Evolutionary conservation across 2,329 filamentous ascomycete genomes (phyloP), one percentile per base, ranked within the genome.

Genomic region (Aspergillus calidoustus): DNA sequence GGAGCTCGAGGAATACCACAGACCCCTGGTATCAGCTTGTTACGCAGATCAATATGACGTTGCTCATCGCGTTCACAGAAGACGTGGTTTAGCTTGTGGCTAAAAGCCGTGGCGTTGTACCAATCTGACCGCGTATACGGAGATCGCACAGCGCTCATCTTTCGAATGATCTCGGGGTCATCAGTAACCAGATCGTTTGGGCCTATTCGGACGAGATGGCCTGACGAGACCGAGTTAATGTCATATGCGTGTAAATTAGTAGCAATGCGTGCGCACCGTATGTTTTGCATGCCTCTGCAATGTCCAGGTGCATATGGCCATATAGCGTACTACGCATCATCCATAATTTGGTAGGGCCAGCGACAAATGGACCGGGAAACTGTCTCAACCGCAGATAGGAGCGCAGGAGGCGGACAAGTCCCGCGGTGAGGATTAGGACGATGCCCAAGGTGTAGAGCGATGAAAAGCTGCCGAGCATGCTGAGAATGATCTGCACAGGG

Each of bases 31-130:
- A 52, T 22, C 8, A 52, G 50, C 22, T 38, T 34, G 34, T 52
- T 52, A 19, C 50, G 28, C 31, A 52, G 19, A 9, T 52, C 31
- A 13, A 52, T 23, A 41, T 52, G 50, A 7, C 50, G 50, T 30
- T 52, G 30, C 4, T 52, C 50, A 17, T 52, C 31, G 30, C 50
- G 50, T 17, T 52, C 50, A 30, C 50, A 52, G n/a, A 56, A 48
- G 28, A 56, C 30, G 17, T 48, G 43, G 44, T 56, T 47, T 19
- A 47, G 28, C n/a, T 48, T 38, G 28, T 46, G 43, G n/a, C 44
- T 56, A n/a, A 56, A 56, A 11, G 41, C 41, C 4, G 43, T 47
- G 7, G 43, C 44, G n/a, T 47, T 47, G 25, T 56, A 56, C 54
- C 54, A 56, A 17, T 48, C 54, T 6, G 41, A 38, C 15, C 54